Percentiles rank a stretch among this genome's conserved stretches.
phyloP scores from a whole-genome alignment of 495 filamentous ascomycete genomes.

The Penicillium waksmanii region DNA sequence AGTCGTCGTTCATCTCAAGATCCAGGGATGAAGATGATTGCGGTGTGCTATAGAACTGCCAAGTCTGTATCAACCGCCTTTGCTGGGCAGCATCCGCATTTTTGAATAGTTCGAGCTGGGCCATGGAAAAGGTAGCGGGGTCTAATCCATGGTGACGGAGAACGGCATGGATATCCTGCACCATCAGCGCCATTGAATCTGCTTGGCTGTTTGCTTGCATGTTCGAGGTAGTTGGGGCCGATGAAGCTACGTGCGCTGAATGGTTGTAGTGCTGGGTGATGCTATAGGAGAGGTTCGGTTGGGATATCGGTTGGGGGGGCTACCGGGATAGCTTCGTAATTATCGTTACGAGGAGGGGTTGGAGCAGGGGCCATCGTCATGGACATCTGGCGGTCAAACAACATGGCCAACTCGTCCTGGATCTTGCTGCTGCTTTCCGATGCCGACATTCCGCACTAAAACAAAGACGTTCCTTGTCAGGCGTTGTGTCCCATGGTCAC shows the following conservation, averaged over 20 bases:
- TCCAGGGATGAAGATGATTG: slow-evolving; percentile 30
- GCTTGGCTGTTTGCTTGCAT: background rate
- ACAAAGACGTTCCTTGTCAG: background rate
- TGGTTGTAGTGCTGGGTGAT: slow-evolving; percentile 79
- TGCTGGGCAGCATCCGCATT: slow-evolving; percentile 60
- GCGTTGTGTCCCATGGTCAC: background rate
- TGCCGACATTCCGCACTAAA: slow-evolving; percentile 44
- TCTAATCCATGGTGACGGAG: slow-evolving; percentile 58
- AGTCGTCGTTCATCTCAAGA: slow-evolving; percentile 49
- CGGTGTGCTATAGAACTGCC: slow-evolving; percentile 54
- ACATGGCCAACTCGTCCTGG: slow-evolving; percentile 67
- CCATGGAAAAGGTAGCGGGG: slow-evolving; percentile 52
- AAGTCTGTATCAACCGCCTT: slow-evolving; percentile 65
- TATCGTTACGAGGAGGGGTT: too few species aligned
- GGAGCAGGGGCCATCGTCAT: slow-evolving; percentile 36
- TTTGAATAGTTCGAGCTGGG: slow-evolving; percentile 65
- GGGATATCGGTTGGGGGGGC: background rate
- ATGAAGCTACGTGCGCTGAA: slow-evolving; percentile 56
- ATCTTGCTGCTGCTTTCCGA: slow-evolving; percentile 50
- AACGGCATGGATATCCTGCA: slow-evolving; percentile 25
- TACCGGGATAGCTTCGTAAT: background rate
- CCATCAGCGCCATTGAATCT: background rate
- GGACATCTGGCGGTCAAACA: slow-evolving; percentile 67
- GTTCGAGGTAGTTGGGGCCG: background rate
- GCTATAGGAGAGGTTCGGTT: slow-evolving; percentile 56